A percentile compares a stretch with the other conserved stretches of the same genome.
Conservation (phyloP, 441 rosid species). For the Metrosideros polymorpha region DNA sequence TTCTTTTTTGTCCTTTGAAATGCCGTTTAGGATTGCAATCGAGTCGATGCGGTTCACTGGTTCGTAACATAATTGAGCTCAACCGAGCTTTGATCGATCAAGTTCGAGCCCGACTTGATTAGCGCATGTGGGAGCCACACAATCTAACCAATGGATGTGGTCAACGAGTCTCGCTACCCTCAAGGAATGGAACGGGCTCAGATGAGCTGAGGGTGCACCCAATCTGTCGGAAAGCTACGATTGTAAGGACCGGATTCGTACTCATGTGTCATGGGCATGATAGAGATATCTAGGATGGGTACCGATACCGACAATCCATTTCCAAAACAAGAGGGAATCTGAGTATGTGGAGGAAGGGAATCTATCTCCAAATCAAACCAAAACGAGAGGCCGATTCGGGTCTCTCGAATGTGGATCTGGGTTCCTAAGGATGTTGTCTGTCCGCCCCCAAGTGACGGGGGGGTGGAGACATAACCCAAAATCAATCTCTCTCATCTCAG, state of each 20-base stretch:
- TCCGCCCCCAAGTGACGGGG: too few species aligned
- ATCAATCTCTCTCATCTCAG: too few species aligned
- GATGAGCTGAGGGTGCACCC: neutral
- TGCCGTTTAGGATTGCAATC: neutral
- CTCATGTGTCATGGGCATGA: accelerated
- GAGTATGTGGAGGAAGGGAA: too few species aligned
- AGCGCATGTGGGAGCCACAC: neutral
- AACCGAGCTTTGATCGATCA: accelerated
- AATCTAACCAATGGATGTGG: accelerated
- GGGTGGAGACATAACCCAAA: too few species aligned
- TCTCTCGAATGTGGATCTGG: too few species aligned
- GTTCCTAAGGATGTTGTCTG: too few species aligned
- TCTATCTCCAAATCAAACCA: neutral
- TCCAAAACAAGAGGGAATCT: too few species aligned
- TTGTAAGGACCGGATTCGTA: accelerated
- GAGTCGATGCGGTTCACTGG: accelerated
- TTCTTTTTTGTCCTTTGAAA: neutral
- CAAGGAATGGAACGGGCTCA: accelerated
- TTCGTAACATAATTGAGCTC: neutral
- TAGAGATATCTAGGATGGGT: accelerated
- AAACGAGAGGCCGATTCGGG: too few species aligned
- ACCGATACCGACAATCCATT: neutral
- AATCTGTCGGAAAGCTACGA: accelerated
- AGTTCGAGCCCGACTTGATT: neutral
- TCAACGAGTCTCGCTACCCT: accelerated